phyloP scores from a whole-genome alignment of 2,329 filamentous ascomycete genomes.

The Fusarium tricinctum region DNA sequence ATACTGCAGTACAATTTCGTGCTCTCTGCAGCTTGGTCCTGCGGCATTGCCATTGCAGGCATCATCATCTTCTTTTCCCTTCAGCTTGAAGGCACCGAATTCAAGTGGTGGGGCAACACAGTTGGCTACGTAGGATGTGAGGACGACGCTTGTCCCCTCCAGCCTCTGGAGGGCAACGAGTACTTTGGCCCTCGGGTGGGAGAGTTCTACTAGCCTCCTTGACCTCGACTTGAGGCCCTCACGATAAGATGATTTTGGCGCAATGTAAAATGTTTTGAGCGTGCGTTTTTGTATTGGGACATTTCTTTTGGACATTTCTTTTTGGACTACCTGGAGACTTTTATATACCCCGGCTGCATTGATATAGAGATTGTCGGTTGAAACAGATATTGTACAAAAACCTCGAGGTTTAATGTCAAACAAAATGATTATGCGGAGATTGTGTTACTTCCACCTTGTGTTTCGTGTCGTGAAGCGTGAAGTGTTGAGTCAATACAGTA shows the following conservation, averaged over 20 bases:
- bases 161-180: conserved; percentile 53
- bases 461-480: neutral
- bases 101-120: conserved; percentile 66
- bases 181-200: conserved; percentile 59
- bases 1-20: conserved; percentile 64
- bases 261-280: conserved; percentile 45
- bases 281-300: conserved; percentile 45
- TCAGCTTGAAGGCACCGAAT: conserved; percentile 58
- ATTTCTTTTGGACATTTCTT: conserved; percentile 15
- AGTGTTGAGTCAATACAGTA: neutral
- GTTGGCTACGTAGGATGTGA: conserved; percentile 60
- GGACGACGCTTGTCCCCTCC: conserved; percentile 56
- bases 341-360: conserved; percentile 49
- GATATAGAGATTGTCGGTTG: conserved; percentile 43
- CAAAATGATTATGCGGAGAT: neutral
- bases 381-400: conserved; percentile 38
- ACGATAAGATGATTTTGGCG: conserved; percentile 44
- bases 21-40: conserved; percentile 65
- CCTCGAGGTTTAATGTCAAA: conserved; percentile 22
- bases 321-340: conserved; percentile 40
- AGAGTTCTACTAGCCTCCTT: conserved; percentile 50
- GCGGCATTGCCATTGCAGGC: conserved; percentile 64
- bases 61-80: conserved; percentile 69
- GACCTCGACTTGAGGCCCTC: neutral
- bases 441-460: neutral